Evolutionary conservation across 345 rosid species (phyloP).

Genomic region (Bruguiera sexangula): DNA sequence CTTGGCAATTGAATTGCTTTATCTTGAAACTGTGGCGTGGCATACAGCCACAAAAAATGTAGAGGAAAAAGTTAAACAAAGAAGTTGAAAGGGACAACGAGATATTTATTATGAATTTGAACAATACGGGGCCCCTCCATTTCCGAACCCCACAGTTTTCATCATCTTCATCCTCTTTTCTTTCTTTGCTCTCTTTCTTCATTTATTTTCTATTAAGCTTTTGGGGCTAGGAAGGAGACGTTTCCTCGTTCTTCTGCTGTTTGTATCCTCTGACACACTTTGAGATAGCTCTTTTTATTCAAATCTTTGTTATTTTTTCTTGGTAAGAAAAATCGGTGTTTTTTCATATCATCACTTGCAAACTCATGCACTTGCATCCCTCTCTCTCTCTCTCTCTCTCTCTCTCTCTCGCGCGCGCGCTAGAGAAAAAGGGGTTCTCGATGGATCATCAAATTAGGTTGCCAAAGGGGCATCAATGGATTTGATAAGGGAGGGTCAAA

Average conservation of each 20-base stretch:
- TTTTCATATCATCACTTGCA: neutral
- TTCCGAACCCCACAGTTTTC: slow-evolving; percentile 16
- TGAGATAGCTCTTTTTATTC: neutral
- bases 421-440: neutral
- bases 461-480: slow-evolving; percentile 37
- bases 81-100: slow-evolving; percentile 36
- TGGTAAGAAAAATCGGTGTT: too few species aligned
- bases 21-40: slow-evolving; percentile 41
- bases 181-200: slow-evolving; percentile 14
- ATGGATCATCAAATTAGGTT: slow-evolving; percentile 8
- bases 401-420: too few species aligned
- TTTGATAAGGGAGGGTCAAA: slow-evolving; percentile 45
- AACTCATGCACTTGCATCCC: neutral
- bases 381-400: slow-evolving; percentile 1
- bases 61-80: slow-evolving; percentile 5
- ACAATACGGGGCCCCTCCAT: slow-evolving; percentile 15
- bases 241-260: slow-evolving; percentile 80
- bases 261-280: slow-evolving; percentile 58
- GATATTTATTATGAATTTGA: slow-evolving; percentile 44
- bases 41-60: slow-evolving; percentile 43
- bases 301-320: neutral
- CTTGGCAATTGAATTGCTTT: slow-evolving; percentile 50
- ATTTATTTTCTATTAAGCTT: slow-evolving; percentile 29
- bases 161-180: slow-evolving; percentile 34
- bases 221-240: slow-evolving; percentile 54